These are phyloP conservation scores for Backusella sp. DNA, from an alignment of 192 early-diverging fungal genomes.

Conservation along the genomic window DNA sequence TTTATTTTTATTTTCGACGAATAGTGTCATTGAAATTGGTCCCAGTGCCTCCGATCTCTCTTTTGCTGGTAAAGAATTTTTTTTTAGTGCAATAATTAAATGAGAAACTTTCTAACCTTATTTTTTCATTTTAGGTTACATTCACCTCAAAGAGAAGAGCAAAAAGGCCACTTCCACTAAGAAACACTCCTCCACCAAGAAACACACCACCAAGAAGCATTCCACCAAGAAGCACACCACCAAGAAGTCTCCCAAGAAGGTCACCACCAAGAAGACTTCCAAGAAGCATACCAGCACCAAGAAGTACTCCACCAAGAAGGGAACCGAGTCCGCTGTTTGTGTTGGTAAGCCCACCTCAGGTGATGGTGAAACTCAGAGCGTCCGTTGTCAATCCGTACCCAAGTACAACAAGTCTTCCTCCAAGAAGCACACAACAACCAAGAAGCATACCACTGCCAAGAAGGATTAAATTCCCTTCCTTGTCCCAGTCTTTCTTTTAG, in stretches of 20 bases:
- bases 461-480: neutral
- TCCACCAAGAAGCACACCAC: neutral
- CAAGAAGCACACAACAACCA: neutral
- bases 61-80: conserved; percentile 14
- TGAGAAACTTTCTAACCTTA: neutral
- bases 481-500: neutral
- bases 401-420: neutral
- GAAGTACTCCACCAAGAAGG: neutral
- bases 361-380: neutral
- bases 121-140: conserved; percentile 11
- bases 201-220: neutral
- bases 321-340: neutral
- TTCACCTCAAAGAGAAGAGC: neutral
- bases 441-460: neutral
- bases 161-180: conserved; percentile 1
- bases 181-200: neutral
- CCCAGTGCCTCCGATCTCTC: conserved; percentile 10
- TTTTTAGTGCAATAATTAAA: neutral
- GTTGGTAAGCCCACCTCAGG: neutral
- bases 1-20: conserved; percentile 6
- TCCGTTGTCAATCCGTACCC: conserved; percentile 2
- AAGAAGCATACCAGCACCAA: conserved; percentile 8
- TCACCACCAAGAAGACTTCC: neutral
- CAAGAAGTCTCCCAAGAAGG: neutral
- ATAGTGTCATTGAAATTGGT: conserved; percentile 21